Evolutionary conservation across 2,329 filamentous ascomycete species (phyloP).

Genomic region (Thermoascus crustaceus): DNA sequence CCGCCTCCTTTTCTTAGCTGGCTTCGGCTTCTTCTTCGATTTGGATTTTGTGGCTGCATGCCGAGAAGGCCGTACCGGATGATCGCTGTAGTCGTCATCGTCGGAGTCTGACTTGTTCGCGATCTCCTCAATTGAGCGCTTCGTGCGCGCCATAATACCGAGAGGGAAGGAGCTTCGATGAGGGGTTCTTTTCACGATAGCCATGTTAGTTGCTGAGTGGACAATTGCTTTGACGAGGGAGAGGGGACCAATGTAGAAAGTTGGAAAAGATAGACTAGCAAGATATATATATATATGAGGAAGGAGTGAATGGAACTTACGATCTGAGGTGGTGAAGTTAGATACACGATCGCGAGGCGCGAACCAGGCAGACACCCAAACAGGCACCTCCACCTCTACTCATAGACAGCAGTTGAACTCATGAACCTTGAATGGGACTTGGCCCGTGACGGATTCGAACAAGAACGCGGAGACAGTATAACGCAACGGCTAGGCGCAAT

Average conservation of each 20-base stretch:
- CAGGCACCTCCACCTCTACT: no score
- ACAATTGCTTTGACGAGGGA: background rate
- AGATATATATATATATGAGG: no score
- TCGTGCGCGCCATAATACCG: conserved; percentile 27
- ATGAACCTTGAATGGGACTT: no score
- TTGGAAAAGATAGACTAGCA: background rate
- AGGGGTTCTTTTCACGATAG: conserved; percentile 5
- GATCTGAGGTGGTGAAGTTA: no score
- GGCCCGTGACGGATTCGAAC: no score
- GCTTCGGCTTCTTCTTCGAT: conserved; percentile 24
- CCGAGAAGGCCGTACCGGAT: conserved; percentile 21
- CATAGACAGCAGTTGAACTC: no score
- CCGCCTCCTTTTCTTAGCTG: conserved; percentile 30
- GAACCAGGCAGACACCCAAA: no score
- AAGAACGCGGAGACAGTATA: no score
- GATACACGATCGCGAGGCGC: no score
- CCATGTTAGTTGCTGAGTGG: conserved; percentile 7
- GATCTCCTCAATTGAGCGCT: conserved; percentile 37
- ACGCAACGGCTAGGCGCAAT: no score
- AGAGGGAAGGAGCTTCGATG: conserved; percentile 6
- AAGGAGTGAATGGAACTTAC: no score
- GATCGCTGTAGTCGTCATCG: conserved; percentile 39
- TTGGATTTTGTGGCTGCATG: conserved; percentile 22
- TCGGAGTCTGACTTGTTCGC: conserved; percentile 37
- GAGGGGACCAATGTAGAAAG: background rate